Percentiles rank a stretch among this genome's conserved stretches.
phyloP scores from a whole-genome alignment of 805 yeast genomes.

The Allodekkera sacchari region DNA sequence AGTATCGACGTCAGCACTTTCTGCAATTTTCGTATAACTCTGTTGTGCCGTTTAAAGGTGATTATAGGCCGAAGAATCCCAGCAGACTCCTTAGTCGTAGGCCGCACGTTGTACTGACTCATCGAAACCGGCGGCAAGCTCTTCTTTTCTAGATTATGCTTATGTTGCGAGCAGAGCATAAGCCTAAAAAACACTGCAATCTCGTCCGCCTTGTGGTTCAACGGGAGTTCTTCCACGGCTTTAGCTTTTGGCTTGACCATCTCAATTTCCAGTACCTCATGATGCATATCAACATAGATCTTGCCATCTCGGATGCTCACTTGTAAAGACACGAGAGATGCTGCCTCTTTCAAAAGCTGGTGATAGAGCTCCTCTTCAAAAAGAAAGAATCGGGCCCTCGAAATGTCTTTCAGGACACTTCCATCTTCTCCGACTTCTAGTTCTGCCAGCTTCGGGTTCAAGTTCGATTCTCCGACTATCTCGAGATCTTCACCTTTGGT shows the following conservation, averaged over 20 bases:
- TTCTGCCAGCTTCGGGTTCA: conserved; percentile 15
- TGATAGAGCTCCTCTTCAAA: conserved; percentile 87
- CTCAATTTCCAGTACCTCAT: conserved; percentile 66
- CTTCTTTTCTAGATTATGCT: conserved; percentile 33
- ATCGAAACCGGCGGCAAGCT: conserved; percentile 39
- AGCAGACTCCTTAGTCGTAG: neutral
- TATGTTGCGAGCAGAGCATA: conserved; percentile 53
- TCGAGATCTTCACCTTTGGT: conserved; percentile 29
- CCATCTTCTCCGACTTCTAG: conserved; percentile 6
- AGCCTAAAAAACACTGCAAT: conserved; percentile 46
- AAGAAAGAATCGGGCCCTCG: conserved; percentile 59
- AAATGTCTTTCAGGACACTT: conserved; percentile 44
- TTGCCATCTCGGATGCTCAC: conserved; percentile 59
- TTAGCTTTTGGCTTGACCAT: conserved; percentile 7
- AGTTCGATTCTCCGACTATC: conserved; percentile 49
- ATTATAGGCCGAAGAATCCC: conserved; percentile 16
- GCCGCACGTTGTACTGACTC: conserved; percentile 22
- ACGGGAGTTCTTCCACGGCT: conserved; percentile 15
- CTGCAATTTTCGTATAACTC: conserved; percentile 28
- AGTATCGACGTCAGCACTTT: conserved; percentile 14
- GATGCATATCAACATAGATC: conserved; percentile 55
- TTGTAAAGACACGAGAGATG: conserved; percentile 55
- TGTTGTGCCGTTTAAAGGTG: conserved; percentile 51
- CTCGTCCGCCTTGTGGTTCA: conserved; percentile 39
- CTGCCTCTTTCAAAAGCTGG: conserved; percentile 71